These are phyloP conservation scores for Staphylotrichum longicolle DNA, from an alignment of 495 filamentous ascomycete species.

Conservation along the genomic window DNA sequence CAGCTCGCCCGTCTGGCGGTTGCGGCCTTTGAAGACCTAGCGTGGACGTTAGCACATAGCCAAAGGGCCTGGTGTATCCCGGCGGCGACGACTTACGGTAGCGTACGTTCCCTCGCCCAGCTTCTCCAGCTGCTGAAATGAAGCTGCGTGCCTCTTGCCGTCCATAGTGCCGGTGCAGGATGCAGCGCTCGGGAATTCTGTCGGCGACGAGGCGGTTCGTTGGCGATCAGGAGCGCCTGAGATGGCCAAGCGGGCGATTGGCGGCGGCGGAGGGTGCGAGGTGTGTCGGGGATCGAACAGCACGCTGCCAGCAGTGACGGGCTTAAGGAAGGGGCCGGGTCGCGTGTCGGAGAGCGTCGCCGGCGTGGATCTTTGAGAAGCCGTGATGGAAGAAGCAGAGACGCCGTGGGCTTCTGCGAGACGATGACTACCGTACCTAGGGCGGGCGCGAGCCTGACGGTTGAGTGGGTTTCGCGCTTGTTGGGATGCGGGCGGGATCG, in stretches of 20 bases:
- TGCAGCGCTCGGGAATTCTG: constrained; percentile 1
- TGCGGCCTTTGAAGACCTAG: constrained; percentile 97
- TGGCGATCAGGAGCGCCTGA: constrained; percentile 6
- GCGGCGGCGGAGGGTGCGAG: constrained; percentile 26
- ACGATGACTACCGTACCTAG: neutral
- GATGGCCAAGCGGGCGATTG: constrained; percentile 25
- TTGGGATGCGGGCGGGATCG: neutral
- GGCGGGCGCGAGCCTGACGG: too few species aligned
- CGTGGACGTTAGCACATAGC: neutral
- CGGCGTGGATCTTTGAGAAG: constrained; percentile 31
- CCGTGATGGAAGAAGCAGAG: constrained; percentile 32
- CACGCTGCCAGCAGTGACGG: constrained; percentile 40
- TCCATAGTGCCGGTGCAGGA: constrained; percentile 59
- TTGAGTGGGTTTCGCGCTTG: neutral
- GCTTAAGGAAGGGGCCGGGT: constrained; percentile 20
- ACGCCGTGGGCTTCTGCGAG: constrained; percentile 31
- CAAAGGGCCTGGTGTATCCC: neutral
- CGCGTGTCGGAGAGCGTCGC: constrained; percentile 15
- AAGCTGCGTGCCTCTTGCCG: constrained; percentile 84
- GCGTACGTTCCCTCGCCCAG: constrained; percentile 98
- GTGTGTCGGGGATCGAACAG: constrained; percentile 45
- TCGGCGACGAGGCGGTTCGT: neutral
- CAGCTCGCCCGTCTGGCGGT: constrained; percentile 91
- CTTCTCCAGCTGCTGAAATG: constrained; percentile 99
- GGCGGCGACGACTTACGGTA: constrained; percentile 65